Percentiles rank a stretch among this genome's conserved stretches.
Evolutionary conservation across 2,329 filamentous ascomycete species (phyloP).

Genomic region (Aureobasidium sp.): DNA sequence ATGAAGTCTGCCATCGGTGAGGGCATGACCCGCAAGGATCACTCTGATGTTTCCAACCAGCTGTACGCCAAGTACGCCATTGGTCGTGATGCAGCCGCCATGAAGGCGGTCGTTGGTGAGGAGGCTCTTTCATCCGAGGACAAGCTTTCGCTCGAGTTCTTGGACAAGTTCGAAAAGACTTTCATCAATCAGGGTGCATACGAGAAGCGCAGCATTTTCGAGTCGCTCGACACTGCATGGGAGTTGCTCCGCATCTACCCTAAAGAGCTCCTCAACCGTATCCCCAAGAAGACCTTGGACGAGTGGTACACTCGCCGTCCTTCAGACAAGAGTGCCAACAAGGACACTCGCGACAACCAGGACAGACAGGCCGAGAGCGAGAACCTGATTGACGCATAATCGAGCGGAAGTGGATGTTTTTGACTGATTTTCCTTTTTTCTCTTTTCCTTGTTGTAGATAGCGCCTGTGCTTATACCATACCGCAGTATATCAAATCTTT

Average conservation of each 20-base stretch:
- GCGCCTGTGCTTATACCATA: slow-evolving; percentile 12
- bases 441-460: slow-evolving; percentile 9
- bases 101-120: slow-evolving; percentile 99
- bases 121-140: slow-evolving; percentile 92
- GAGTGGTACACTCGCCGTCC: slow-evolving; percentile 41
- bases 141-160: slow-evolving; percentile 94
- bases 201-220: slow-evolving; percentile 82
- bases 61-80: slow-evolving; percentile 99
- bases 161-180: slow-evolving; percentile 94
- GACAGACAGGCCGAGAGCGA: slow-evolving; percentile 24
- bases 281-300: slow-evolving; percentile 45
- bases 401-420: background rate
- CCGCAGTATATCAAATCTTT: slow-evolving; percentile 5
- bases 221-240: slow-evolving; percentile 94
- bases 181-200: slow-evolving; percentile 92
- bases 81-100: slow-evolving; percentile 92
- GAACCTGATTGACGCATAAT: slow-evolving; percentile 18
- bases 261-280: slow-evolving; percentile 92
- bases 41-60: slow-evolving; percentile 98
- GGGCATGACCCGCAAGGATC: slow-evolving; percentile 91
- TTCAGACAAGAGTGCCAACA: slow-evolving; percentile 26
- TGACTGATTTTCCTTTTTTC: background rate
- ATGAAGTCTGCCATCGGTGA: slow-evolving; percentile 99
- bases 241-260: slow-evolving; percentile 93
- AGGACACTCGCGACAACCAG: slow-evolving; percentile 38